Evolutionary conservation across 2,329 filamentous ascomycete genomes (phyloP), one percentile per base, ranked within the genome.

Genomic region (Coniochaeta sp.): DNA sequence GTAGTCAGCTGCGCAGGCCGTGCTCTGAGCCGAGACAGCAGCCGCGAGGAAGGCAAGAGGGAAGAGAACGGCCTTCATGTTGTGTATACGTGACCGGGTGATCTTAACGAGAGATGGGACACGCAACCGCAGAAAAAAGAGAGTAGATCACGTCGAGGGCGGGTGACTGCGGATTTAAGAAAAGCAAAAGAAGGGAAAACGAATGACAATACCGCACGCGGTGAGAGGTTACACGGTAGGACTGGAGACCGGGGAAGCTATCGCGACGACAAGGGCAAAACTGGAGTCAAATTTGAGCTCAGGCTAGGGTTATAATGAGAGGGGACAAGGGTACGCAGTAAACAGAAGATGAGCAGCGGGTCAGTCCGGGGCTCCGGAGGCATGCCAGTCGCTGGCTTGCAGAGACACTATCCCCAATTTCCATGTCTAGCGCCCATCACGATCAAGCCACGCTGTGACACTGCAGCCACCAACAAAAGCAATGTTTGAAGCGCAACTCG

Each of bases 21-120:
- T 63, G 58, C 63, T 62, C 68, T 65, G 68, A 65, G 73, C 70
- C 43, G 75, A 74, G 47, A 70, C 65, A 61, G 69, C 71, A 57
- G 70, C 70, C 62, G 68, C 69, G 61, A 79, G 62, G 64, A 78
- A 67, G 60, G 75, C 71, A 64, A 80, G 62, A 58, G 75, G 66
- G 60, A 75, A 59, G 65, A 78, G 61, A 70, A 77, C 55, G 61
- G 65, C 74, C 76, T 79, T 79, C 79, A 81, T 81, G 31, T 64
- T 76, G 22, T 57, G 14, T 34, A 34, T 36, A 57, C 19, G 34
- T 38, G 59, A 58, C 47, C 19, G 54, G 31, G 36, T 58, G 44
- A 28, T 36, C 16, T 59, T 34, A 12, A 38, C 31, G 34, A 33
- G 43, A 56, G 58, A 43, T 43, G 56, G n/a, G 19, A 38, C 36